Percentiles rank a stretch among this genome's conserved stretches.
Conservation (phyloP, 2,329 filamentous ascomycete species). For the Ceratocystis destructans region DNA sequence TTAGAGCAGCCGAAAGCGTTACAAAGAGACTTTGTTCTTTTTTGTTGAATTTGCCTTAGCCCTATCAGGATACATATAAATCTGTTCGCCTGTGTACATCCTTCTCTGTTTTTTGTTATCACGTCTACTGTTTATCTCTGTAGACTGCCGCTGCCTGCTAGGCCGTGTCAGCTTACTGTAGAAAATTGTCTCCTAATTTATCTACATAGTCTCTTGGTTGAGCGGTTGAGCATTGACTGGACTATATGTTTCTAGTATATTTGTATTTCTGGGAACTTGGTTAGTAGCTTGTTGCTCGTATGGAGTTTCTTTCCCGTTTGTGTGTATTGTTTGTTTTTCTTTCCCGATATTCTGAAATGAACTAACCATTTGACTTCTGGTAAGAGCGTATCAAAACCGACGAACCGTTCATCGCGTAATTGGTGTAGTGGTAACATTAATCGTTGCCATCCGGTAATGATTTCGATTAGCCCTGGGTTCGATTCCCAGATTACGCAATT, state of each 20-base stretch:
- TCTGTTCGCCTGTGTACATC: background rate
- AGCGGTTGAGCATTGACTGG: background rate
- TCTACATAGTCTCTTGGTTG: background rate
- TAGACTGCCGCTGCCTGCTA: background rate
- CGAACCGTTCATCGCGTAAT: background rate
- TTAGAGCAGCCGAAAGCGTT: conserved; percentile 26
- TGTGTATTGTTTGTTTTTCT: too few species aligned
- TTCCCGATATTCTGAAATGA: background rate
- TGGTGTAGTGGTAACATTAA: conserved; percentile 12
- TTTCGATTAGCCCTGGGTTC: conserved; percentile 9
- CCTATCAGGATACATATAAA: background rate
- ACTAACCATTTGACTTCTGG: background rate
- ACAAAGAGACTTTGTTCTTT: conserved; percentile 5
- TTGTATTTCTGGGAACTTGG: background rate
- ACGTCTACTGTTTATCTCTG: background rate
- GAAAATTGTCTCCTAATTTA: background rate
- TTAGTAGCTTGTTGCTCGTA: background rate
- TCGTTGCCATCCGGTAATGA: conserved; percentile 7
- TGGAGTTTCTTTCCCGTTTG: too few species aligned
- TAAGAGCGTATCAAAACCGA: background rate
- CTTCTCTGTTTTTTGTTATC: background rate
- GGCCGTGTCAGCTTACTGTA: background rate
- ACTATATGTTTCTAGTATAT: background rate
- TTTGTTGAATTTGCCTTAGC: background rate
- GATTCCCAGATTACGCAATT: conserved; percentile 7